A percentile compares a stretch with the other conserved stretches of the same genome.
Evolutionary conservation across 257 asterid species (phyloP).

Genomic region (Cynanchum wilfordii): DNA sequence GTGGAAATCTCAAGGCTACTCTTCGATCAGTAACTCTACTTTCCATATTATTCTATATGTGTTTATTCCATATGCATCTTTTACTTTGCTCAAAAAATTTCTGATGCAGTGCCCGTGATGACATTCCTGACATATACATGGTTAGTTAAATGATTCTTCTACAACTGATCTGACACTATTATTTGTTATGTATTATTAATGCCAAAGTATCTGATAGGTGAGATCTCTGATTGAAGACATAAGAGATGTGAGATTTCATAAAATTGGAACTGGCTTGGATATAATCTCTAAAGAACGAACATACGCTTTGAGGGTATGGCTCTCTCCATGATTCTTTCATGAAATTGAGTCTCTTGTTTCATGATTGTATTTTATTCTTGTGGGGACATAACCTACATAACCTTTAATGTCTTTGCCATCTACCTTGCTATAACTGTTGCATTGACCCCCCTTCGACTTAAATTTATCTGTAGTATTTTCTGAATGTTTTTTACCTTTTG

Average conservation of each 20-base stretch:
- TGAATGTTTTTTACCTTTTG: slow-evolving; percentile 23
- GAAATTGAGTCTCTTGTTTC: background rate
- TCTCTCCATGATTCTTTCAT: background rate
- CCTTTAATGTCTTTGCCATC: background rate
- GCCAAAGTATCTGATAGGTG: slow-evolving; percentile 38
- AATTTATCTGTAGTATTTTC: background rate
- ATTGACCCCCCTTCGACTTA: background rate
- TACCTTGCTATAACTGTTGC: background rate
- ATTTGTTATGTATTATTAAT: slow-evolving; percentile 14
- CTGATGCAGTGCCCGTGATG: slow-evolving; percentile 73
- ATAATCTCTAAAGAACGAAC: slow-evolving; percentile 67
- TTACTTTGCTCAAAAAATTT: slow-evolving; percentile 1
- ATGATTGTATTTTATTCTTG: background rate
- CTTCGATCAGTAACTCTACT: slow-evolving; percentile 70
- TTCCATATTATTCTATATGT: background rate
- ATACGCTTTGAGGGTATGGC: slow-evolving; percentile 61
- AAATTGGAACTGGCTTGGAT: slow-evolving; percentile 85
- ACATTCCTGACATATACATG: slow-evolving; percentile 79
- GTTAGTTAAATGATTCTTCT: slow-evolving; percentile 38
- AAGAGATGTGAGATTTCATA: slow-evolving; percentile 91
- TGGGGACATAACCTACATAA: background rate
- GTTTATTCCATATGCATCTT: background rate
- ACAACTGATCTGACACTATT: background rate
- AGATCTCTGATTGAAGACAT: slow-evolving; percentile 93
- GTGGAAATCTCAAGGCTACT: slow-evolving; percentile 94